These are phyloP conservation scores for Carex pumila DNA, from an alignment of 176 grass and related monocot genomes.

Conservation along the genomic window DNA sequence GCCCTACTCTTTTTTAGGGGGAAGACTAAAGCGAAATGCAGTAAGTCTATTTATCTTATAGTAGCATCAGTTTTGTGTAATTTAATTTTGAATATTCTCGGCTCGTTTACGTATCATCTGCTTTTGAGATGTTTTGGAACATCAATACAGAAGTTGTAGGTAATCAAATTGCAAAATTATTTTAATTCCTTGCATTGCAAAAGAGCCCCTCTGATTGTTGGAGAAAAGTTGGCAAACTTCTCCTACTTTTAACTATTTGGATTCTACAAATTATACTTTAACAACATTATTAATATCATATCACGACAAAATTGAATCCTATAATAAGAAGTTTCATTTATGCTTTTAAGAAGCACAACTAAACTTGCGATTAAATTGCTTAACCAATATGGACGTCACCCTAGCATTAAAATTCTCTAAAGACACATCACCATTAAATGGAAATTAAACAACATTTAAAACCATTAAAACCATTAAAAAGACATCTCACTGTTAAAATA, in stretches of 20 bases:
- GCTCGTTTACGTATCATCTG: neutral
- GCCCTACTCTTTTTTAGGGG: constrained; percentile 88
- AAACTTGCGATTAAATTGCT: too few relatives aligned
- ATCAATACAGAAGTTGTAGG: neutral
- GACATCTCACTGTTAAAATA: neutral
- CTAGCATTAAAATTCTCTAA: too few relatives aligned
- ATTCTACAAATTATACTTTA: neutral
- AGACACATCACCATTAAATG: neutral
- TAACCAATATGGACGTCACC: too few relatives aligned
- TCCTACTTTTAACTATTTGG: neutral
- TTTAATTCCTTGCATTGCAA: neutral
- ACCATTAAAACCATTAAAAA: neutral
- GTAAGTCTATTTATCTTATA: constrained; percentile 36
- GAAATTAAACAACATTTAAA: neutral
- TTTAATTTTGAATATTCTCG: neutral
- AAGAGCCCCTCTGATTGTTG: neutral
- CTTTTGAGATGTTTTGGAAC: neutral
- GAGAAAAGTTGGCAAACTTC: neutral
- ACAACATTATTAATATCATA: neutral
- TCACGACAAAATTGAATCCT: neutral
- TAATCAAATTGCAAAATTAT: neutral
- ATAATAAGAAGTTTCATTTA: too few relatives aligned
- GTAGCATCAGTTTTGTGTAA: neutral
- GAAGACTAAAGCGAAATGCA: constrained; percentile 87
- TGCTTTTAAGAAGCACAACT: too few relatives aligned